Evolutionary conservation across 805 yeast genomes (phyloP), one percentile per base, ranked within the genome.

Genomic region (Barnettozyma californica): DNA sequence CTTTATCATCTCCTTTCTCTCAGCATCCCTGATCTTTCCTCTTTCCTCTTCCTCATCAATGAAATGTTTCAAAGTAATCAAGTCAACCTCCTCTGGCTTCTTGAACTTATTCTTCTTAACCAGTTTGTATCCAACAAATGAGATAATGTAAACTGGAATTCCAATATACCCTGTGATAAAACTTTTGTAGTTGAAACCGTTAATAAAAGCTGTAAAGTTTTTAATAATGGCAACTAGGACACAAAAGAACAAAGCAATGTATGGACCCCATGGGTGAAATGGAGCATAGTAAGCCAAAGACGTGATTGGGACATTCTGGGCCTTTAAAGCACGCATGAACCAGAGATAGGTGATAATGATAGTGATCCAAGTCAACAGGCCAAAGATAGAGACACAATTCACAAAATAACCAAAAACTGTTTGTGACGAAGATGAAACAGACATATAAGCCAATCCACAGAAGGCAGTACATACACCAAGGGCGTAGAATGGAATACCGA

Each of bases 151-250:
- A 10, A 84, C 81, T 33, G 88, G 88, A 2, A 85, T 74, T 27
- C 87, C 86, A 58, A 86, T 82, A 67, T 86, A 85, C 41, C 91
- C 90, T 31, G 92, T 84, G 60, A 86, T 83, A 61, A 87, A 87
- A 18, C 72, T 71, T 65, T 80, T 78, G 68, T 81, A 81, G 53
- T 77, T 76, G 63, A 85, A 82, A 14, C 64, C 67, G 44, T 80
- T 80, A 55, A 86, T 69, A 70, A 86, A 86, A 3, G 80, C 90
- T 1, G 88, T 80, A 64, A 84, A 84, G 57, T 83, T 83, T 67
- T 86, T 86, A 62, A 81, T 77, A 42, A 86, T 57, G 9, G 83
- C 73, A 51, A 86, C 71, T 45, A 84, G 47, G 45, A 68, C 49
- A 64, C 87, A 81, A 53, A 81, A 61, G 35, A 62, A 57, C 45